Evolutionary conservation across 106 monocot species (phyloP).

Genomic region (Dioscorea dumetorum): DNA sequence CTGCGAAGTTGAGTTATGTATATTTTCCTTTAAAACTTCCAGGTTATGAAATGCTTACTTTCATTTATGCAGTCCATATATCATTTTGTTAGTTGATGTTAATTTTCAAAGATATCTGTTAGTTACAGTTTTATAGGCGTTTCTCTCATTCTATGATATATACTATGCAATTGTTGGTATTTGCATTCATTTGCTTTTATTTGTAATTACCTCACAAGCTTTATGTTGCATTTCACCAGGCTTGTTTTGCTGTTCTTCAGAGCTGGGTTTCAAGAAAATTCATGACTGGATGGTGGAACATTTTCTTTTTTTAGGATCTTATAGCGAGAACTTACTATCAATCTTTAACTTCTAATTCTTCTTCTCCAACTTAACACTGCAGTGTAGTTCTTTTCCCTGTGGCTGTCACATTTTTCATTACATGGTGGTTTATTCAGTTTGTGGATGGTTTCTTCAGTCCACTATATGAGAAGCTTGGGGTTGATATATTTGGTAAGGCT

Average conservation of each 20-base stretch:
- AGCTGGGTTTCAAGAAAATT: slow-evolving; percentile 14
- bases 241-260: slow-evolving; percentile 11
- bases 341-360: too few species aligned
- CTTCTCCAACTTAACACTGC: slow-evolving; percentile 12
- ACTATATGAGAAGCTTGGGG: slow-evolving; percentile 62
- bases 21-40: too few species aligned
- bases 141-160: too few species aligned
- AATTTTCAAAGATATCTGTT: too few species aligned
- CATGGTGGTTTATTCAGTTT: slow-evolving; percentile 99
- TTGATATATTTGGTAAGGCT: slow-evolving; percentile 76
- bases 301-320: background rate
- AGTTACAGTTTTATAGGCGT: too few species aligned
- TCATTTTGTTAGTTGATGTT: too few species aligned
- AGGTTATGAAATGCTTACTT: too few species aligned
- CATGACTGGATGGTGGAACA: slow-evolving; percentile 6
- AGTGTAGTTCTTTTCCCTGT: slow-evolving; percentile 97
- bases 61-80: too few species aligned
- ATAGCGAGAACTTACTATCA: too few species aligned
- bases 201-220: background rate
- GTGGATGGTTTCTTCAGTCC: slow-evolving; percentile 99
- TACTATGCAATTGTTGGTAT: too few species aligned
- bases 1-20: too few species aligned
- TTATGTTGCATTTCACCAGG: background rate
- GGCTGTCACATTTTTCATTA: slow-evolving; percentile 91
- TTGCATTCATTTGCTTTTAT: too few species aligned